A percentile compares a stretch with the other conserved stretches of the same genome.
phyloP scores from a whole-genome alignment of 139 green algal genomes.

The Chlamydomonas incerta region DNA sequence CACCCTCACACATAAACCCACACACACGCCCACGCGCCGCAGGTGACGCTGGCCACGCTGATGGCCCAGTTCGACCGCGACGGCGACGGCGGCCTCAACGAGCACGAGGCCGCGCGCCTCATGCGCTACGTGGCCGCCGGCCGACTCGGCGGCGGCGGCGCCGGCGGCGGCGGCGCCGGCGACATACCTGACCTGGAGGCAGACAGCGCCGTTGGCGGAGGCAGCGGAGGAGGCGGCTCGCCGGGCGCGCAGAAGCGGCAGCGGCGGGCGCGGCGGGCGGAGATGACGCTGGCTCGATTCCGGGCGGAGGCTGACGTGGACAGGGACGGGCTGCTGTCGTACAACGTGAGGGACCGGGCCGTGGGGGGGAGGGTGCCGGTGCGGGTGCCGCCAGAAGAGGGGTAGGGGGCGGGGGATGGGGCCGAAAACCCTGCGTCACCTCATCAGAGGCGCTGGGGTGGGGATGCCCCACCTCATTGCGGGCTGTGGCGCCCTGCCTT shows the following conservation, averaged over 20 bases:
- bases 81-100: constrained; percentile 30
- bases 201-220: too few species aligned
- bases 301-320: constrained; percentile 29
- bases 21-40: background rate
- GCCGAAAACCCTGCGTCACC: too few species aligned
- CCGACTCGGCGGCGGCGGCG: background rate
- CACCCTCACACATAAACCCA: too few species aligned
- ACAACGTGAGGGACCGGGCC: background rate
- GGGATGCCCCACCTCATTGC: too few species aligned
- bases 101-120: constrained; percentile 25
- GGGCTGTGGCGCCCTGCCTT: too few species aligned
- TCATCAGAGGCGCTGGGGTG: too few species aligned
- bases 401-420: too few species aligned
- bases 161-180: background rate
- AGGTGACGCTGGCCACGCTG: constrained; percentile 38
- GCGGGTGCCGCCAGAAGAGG: too few species aligned
- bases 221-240: too few species aligned
- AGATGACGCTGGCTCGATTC: constrained; percentile 26
- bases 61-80: constrained; percentile 44
- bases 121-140: constrained; percentile 22
- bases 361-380: too few species aligned
- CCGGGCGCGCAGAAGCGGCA: too few species aligned
- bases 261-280: background rate
- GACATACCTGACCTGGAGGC: too few species aligned
- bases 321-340: constrained; percentile 32